phyloP scores from a whole-genome alignment of 202 grass and related monocot species.

The Eragrostis tef region DNA sequence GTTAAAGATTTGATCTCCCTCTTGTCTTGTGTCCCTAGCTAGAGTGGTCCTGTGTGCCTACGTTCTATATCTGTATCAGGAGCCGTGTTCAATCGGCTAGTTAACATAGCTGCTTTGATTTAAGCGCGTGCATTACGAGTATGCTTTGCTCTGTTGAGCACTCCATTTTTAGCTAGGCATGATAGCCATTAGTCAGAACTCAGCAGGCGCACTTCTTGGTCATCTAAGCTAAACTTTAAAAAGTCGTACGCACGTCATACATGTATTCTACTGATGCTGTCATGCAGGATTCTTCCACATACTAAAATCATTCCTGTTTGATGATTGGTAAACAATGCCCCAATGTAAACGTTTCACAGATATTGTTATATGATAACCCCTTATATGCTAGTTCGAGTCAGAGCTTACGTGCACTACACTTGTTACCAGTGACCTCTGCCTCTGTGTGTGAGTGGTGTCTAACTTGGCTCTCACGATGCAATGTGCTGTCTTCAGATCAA shows the following conservation, averaged over 20 bases:
- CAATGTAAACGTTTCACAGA: not conserved
- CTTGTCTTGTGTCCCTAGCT: constrained; percentile 7
- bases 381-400: constrained; percentile 42
- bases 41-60: constrained; percentile 45
- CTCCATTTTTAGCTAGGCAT: constrained; percentile 3
- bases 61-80: not conserved
- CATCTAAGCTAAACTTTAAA: not conserved
- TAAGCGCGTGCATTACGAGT: constrained; percentile 43
- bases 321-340: not conserved
- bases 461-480: constrained; percentile 41
- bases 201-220: not conserved
- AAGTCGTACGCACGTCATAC: not conserved
- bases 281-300: not conserved
- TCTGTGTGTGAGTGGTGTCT: not conserved
- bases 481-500: constrained; percentile 78
- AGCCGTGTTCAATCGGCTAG: not conserved
- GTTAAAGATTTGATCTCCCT: constrained; percentile 42
- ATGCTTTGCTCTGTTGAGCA: constrained; percentile 46
- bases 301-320: not conserved
- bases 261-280: not conserved
- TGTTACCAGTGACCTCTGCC: not conserved
- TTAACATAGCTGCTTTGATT: constrained; percentile 18
- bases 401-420: constrained; percentile 45
- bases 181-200: not conserved
- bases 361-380: not conserved